A percentile compares a stretch with the other conserved stretches of the same genome.
phyloP scores from a whole-genome alignment of 352 stramenopile genomes.

The Saprolegnia parasitica region DNA sequence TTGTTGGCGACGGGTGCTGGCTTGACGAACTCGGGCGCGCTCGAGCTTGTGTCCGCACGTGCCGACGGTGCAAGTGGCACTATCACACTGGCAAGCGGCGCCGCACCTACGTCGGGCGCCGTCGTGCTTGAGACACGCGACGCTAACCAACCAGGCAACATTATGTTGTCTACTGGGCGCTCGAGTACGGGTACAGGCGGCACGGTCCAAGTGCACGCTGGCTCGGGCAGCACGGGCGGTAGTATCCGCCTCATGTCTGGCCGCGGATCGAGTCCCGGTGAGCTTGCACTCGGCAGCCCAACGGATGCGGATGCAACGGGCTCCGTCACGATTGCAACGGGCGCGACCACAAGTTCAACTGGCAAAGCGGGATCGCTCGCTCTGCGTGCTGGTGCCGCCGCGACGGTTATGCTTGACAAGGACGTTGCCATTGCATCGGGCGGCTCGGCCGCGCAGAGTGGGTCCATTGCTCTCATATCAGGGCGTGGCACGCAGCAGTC shows the following conservation, averaged over 20 bases:
- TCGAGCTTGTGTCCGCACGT: background rate
- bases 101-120: background rate
- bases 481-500: background rate
- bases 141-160: background rate
- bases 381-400: background rate
- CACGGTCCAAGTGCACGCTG: background rate
- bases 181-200: background rate
- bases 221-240: background rate
- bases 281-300: background rate
- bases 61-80: background rate
- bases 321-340: background rate
- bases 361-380: background rate
- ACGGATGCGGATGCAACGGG: background rate
- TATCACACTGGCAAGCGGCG: background rate
- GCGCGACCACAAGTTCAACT: background rate
- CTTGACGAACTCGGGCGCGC: background rate
- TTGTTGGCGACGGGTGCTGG: background rate
- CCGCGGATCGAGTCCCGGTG: background rate
- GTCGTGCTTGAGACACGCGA: background rate
- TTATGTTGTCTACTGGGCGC: background rate
- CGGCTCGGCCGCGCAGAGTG: background rate
- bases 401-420: background rate
- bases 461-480: background rate
- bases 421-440: background rate
- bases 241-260: slow-evolving; percentile 3